These are phyloP conservation scores for Polymyxa betae DNA, from an alignment of 208 protist genomes.

Conservation along the genomic window DNA sequence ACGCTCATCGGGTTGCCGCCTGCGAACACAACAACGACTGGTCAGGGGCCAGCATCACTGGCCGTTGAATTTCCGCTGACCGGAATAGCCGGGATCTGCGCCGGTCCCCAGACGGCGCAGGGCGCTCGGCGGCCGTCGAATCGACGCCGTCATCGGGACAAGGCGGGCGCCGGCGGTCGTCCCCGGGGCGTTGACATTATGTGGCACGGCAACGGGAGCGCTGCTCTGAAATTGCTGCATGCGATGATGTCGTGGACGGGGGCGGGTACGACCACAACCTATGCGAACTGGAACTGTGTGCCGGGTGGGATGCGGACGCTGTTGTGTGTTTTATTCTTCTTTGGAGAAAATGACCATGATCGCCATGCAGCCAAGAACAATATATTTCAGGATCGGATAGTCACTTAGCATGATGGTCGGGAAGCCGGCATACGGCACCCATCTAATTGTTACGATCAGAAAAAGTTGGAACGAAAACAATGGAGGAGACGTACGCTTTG, in stretches of 20 bases:
- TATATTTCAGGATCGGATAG: constrained; percentile 60
- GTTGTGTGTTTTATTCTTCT: constrained; percentile 14
- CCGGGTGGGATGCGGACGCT: not conserved
- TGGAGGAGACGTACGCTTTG: constrained; percentile 52
- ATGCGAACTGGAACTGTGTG: not conserved
- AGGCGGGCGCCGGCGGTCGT: not conserved
- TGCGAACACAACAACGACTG: not conserved
- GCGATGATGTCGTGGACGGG: not conserved
- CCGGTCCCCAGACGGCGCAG: not conserved
- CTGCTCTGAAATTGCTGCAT: constrained; percentile 39
- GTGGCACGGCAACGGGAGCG: not conserved
- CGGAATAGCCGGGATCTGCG: not conserved
- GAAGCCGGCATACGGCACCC: constrained; percentile 52
- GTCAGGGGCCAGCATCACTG: not conserved
- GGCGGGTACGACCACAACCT: not conserved
- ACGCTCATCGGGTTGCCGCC: not conserved
- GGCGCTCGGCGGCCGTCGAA: not conserved
- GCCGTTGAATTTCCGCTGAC: not conserved
- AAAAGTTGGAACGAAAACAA: not conserved
- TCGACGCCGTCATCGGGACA: not conserved
- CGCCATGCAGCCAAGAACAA: constrained; percentile 22
- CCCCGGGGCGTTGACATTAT: not conserved
- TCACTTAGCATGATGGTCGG: constrained; percentile 59
- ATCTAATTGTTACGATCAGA: constrained; percentile 19
- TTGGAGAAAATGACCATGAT: constrained; percentile 54